Evolutionary conservation across 192 early-diverging fungal genomes (phyloP), one percentile per base, ranked within the genome.

Genomic region (Pilobolus umbonatus): DNA sequence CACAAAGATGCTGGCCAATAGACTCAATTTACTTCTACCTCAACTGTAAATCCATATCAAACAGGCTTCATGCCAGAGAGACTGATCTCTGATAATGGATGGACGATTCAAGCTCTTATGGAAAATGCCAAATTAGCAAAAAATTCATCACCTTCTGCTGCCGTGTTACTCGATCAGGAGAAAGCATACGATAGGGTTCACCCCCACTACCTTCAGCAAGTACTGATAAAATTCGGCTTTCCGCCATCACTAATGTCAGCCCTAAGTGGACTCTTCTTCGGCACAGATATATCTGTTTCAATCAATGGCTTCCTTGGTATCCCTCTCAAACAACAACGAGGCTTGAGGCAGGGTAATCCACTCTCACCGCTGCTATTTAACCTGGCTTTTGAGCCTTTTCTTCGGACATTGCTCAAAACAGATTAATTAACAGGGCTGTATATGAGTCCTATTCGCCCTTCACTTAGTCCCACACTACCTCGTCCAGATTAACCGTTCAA

Each of bases 271-370:
- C 60, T 74, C 0, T 74, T 69, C 38, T 74, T 74, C 28, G 9
- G 3, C 9, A 74, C 67, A 3, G 5, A 52, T 2, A 55, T 64
- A 0, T 7, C 17, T 5, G 40, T 71, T 0, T 60, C 57, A 11
- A 55, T 72, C 21, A 67, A 72, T 35, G 61, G 64, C 0, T 48
- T 29, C 9, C 5, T 63, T 5, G 25, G 48, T 4, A 2, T 3
- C 0, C 43, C 63, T 4, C 38, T 65, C 22, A 0, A 3, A 5
- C 69, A 72, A 57, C 3, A 30, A 5, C 28, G 61, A 21, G 70
- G 61, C 0, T 38, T 72, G 1, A 32, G 57, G 15, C 70, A 72
- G 22, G 61, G 70, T 15, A 64, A 72, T 15, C 69, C 64, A 14
- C 35, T 68, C 10, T 58, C 60, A 15, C 66, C 66, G 2, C 14